Base-by-base conservation (phyloP, 116 monocot species). In the Trichopus zeylanicus region DNA sequence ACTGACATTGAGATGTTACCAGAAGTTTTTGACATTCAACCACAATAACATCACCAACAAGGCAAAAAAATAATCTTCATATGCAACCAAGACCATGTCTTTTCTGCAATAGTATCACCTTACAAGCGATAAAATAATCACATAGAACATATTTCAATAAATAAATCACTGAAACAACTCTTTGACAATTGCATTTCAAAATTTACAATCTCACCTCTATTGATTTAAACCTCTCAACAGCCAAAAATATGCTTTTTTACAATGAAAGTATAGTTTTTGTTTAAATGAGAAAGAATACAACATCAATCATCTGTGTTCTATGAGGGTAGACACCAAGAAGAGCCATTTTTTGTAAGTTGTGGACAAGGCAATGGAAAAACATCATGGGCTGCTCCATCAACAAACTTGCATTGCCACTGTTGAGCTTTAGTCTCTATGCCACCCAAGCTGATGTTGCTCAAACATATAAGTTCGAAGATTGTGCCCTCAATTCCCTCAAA, bases 401-500 rank as follows among this genome's bases (percentile, higher is more conserved):
- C 39, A 22, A 26, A n/a, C 24, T 60, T 26, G 27, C 60, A 60
- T 24, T 59, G 35, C 59, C 59, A 59, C n/a, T n/a, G n/a, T 16
- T 38, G 19, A 22, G 19, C 4, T 20, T 49, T 49, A 49, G 21
- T 22, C 23, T 20, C 31, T 15, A 75, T 65, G 21, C 70, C 72
- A 48, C 11, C 8, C 26, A 93, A 78, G 51, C 74, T 88, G 3
- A 93, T 56, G 57, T 93, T 93, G 34, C 67, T 78, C 46, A 93
- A 33, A 53, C 86, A 79, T 1, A 97, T 51, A 0, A 59, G 58
- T 23, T 81, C 75, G 55, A 70, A 90, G 2, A 48, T 27, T 0
- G 79, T 60, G 6, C 95, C 95, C 46, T 84, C 52, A 6, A 90
- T 56, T 0, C 84, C 95, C 31, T 81, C 70, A 24, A 95, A 53